These are phyloP conservation scores for Eragrostis curvula DNA, from an alignment of 176 grass and related monocot species.

Conservation along the genomic window DNA sequence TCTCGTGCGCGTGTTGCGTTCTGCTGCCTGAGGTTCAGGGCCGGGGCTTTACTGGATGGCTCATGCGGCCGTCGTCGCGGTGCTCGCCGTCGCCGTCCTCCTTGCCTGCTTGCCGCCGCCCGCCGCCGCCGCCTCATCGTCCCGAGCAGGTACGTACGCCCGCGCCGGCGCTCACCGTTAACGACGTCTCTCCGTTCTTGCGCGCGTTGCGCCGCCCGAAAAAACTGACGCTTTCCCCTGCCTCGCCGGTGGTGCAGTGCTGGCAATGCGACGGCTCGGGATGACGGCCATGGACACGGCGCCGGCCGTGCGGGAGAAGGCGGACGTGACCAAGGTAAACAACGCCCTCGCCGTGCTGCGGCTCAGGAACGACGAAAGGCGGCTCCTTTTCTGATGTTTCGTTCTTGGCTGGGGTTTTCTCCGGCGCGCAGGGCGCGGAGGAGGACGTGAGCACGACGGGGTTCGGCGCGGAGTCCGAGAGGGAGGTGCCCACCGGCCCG, in stretches of 20 bases:
- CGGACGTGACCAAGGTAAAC: slow-evolving; percentile 56
- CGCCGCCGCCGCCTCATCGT: slow-evolving; percentile 28
- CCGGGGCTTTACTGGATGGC: slow-evolving; percentile 39
- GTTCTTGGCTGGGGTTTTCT: slow-evolving; percentile 31
- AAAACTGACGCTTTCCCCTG: slow-evolving; percentile 25
- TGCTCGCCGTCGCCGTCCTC: slow-evolving; percentile 48
- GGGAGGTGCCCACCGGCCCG: slow-evolving; percentile 82
- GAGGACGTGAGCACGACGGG: slow-evolving; percentile 58
- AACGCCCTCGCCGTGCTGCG: neutral
- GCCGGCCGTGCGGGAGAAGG: slow-evolving; percentile 45
- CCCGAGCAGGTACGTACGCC: slow-evolving; percentile 37
- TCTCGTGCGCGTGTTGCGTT: slow-evolving; percentile 23
- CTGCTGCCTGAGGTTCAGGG: slow-evolving; percentile 9
- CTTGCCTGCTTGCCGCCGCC: slow-evolving; percentile 42
- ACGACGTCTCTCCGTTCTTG: neutral
- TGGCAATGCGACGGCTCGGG: slow-evolving; percentile 45
- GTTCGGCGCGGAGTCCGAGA: slow-evolving; percentile 58
- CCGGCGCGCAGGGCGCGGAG: slow-evolving; percentile 43
- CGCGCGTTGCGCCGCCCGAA: neutral
- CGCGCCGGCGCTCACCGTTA: neutral
- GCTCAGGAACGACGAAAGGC: slow-evolving; percentile 15
- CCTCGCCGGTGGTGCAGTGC: slow-evolving; percentile 26
- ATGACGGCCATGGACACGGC: slow-evolving; percentile 42
- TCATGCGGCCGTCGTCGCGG: slow-evolving; percentile 45
- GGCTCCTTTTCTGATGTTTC: slow-evolving; percentile 30